Percentiles rank a stretch among this genome's conserved stretches.
Evolutionary conservation across 495 filamentous ascomycete genomes (phyloP).

Genomic region (Aspergillus diversus): DNA sequence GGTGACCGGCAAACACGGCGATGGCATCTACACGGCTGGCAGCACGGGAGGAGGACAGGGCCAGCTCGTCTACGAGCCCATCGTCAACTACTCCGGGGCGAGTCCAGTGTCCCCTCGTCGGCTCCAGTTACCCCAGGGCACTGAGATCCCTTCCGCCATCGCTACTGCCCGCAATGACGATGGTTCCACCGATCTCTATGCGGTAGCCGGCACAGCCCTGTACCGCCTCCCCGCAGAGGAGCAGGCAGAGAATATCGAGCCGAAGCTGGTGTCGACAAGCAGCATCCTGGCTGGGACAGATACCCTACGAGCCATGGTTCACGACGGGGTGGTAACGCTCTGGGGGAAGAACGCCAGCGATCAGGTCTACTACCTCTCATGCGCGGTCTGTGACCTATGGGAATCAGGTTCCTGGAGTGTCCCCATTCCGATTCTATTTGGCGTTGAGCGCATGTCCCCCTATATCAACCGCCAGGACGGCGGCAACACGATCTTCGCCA

Average conservation of each 20-base stretch:
- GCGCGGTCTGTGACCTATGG: background rate
- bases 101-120: background rate
- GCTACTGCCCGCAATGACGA: background rate
- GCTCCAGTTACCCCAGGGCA: background rate
- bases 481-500: constrained; percentile 17
- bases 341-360: constrained; percentile 2
- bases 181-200: constrained; percentile 14
- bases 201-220: background rate
- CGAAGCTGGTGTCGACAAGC: background rate
- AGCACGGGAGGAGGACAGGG: background rate
- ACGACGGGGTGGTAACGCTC: background rate
- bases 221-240: background rate
- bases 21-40: constrained; percentile 16
- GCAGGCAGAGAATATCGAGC: background rate
- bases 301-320: background rate
- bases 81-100: constrained; percentile 6
- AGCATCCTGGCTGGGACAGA: background rate
- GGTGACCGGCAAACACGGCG: background rate
- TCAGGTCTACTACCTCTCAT: constrained; percentile 9
- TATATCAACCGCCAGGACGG: constrained; percentile 7
- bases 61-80: constrained; percentile 9
- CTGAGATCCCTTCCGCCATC: constrained; percentile 5
- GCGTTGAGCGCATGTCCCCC: constrained; percentile 6
- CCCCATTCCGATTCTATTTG: background rate
- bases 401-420: background rate